phyloP scores from a whole-genome alignment of 116 monocot species.

The Trichopus zeylanicus region DNA sequence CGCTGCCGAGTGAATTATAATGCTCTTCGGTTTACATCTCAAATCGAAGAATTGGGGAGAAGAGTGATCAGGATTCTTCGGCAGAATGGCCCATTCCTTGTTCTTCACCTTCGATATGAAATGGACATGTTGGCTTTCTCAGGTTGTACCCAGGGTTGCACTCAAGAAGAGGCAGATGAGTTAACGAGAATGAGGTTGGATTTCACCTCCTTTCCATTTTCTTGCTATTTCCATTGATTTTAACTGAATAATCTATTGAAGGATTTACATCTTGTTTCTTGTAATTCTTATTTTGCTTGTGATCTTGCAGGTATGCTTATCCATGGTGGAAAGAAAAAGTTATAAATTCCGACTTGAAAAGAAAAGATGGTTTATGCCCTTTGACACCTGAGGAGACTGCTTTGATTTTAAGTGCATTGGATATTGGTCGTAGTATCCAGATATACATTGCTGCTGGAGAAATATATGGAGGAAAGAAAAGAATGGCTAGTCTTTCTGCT shows the following conservation, averaged over 20 bases:
- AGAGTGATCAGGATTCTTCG: slow-evolving; percentile 41
- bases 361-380: slow-evolving; percentile 87
- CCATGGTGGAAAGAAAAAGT: slow-evolving; percentile 99
- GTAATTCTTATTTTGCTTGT: not conserved
- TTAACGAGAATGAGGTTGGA: slow-evolving; percentile 62
- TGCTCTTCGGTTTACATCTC: slow-evolving; percentile 66
- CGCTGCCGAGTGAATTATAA: slow-evolving; percentile 75
- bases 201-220: not conserved
- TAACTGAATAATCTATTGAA: not conserved
- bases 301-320: slow-evolving; percentile 70
- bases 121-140: slow-evolving; percentile 87
- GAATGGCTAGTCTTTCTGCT: slow-evolving; percentile 62
- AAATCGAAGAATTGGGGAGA: slow-evolving; percentile 75
- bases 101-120: slow-evolving; percentile 67
- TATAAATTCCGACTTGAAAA: slow-evolving; percentile 64
- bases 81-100: slow-evolving; percentile 56
- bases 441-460: slow-evolving; percentile 93
- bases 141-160: slow-evolving; percentile 62
- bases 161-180: slow-evolving; percentile 50
- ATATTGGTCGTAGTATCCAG: slow-evolving; percentile 31
- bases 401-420: slow-evolving; percentile 60
- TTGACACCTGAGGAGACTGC: slow-evolving; percentile 88
- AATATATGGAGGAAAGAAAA: slow-evolving; percentile 72
- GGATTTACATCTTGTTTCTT: not conserved
- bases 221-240: not conserved